Conservation (phyloP, 805 yeast genomes). For the Lipomyces japonicus region DNA sequence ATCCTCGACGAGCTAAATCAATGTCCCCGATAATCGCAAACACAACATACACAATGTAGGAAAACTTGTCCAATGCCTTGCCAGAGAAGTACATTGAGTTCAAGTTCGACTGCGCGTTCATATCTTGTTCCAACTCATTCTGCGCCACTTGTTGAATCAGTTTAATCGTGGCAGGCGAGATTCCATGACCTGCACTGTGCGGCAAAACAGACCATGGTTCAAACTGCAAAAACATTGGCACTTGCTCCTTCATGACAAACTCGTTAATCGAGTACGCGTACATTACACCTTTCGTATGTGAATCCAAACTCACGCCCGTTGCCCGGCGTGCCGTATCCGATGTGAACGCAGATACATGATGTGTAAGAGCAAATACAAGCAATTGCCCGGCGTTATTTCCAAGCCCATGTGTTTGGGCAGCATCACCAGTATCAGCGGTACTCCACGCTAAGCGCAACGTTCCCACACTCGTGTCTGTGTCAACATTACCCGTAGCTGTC, state of each 20-base stretch:
- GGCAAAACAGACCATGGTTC: slow-evolving; percentile 61
- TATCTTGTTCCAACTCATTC: slow-evolving; percentile 53
- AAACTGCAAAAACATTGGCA: slow-evolving; percentile 48
- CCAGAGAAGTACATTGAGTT: slow-evolving; percentile 93
- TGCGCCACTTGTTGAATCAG: slow-evolving; percentile 49
- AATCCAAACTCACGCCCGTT: slow-evolving; percentile 39
- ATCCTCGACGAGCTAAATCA: slow-evolving; percentile 47
- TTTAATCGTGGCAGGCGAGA: slow-evolving; percentile 41
- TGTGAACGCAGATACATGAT: slow-evolving; percentile 50
- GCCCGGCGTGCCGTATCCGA: slow-evolving; percentile 34
- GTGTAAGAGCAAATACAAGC: slow-evolving; percentile 65
- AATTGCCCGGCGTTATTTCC: slow-evolving; percentile 41
- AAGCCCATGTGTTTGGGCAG: no score
- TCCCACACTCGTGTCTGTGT: slow-evolving; percentile 17
- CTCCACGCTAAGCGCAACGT: slow-evolving; percentile 18
- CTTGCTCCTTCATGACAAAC: slow-evolving; percentile 38
- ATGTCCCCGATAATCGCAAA: slow-evolving; percentile 60
- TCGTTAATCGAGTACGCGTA: slow-evolving; percentile 38
- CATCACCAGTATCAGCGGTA: slow-evolving; percentile 39
- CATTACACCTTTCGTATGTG: slow-evolving; percentile 48
- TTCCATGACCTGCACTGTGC: slow-evolving; percentile 37
- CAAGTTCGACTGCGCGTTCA: slow-evolving; percentile 54
- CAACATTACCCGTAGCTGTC: slow-evolving; percentile 41
- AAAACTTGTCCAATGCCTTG: slow-evolving; percentile 82
- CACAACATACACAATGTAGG: slow-evolving; percentile 73